Evolutionary conservation across 176 grass and related monocot species (phyloP), one percentile per base, ranked within the genome.

Genomic region (Carex littledalei): DNA sequence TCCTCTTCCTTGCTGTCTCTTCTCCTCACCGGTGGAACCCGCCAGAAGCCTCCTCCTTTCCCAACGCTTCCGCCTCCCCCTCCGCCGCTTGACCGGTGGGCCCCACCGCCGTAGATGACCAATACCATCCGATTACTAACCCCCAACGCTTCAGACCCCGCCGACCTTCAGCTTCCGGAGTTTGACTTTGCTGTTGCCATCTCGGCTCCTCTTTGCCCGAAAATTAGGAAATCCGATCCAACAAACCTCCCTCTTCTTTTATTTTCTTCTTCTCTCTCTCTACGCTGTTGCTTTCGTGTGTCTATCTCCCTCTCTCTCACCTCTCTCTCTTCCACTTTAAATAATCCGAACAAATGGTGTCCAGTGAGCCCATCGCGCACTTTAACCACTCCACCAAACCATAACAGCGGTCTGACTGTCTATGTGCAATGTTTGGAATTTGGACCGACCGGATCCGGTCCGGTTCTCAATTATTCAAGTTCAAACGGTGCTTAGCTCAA

Each of bases 221-320:
- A 32, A 75, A 81, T 24, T 26, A 73, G 80, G 74, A 59, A 81
- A 83, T 72, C 79, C 84, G 63, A 86, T 90, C 89, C 64, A 89
- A 87, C 86, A 85, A 89, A 81, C 39, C 81, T 70, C 47, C 84
- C 55, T 84, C 57, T 70, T 50, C 37, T 39, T 81, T 53, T 47
- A 13, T 63, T 15, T 71, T 54, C 43, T 63, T 75, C 63, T 83
- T 70, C 79, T 20, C 50, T 82, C 86, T 80, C 91, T 66, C 91
- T 43, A 81, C 81, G 86, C 89, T 87, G 92, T 94, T 94, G 94
- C 94, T 95, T 95, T 93, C 94, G 94, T 95, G 89, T 93, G 88
- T 84, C 91, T 88, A 79, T 94, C 93, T 84, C 88, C 61, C 47
- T 50, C 90, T 54, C 81, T 76, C 63, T 60, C 81, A 60, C 75